These are phyloP conservation scores for Aspergillus oerlinghausenensis DNA, from an alignment of 2,329 filamentous ascomycete species.

Conservation along the genomic window DNA sequence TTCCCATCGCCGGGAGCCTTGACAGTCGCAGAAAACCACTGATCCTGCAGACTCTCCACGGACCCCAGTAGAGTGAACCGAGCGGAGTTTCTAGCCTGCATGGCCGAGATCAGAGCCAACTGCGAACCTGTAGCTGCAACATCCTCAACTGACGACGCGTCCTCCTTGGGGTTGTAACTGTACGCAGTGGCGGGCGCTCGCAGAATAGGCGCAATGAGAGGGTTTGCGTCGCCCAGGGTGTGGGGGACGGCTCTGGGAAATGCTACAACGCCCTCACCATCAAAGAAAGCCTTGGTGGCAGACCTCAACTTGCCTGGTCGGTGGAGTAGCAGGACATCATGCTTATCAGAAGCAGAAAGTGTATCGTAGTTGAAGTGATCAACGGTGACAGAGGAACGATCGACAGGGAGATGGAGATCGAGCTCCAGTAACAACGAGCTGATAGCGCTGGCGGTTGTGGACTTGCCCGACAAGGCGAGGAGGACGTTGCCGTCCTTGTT, in stretches of 20 bases:
- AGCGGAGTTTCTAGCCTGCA: conserved; percentile 92
- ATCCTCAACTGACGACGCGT: conserved; percentile 67
- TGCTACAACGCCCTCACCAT: conserved; percentile 65
- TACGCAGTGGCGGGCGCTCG: conserved; percentile 82
- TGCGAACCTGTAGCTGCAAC: conserved; percentile 80
- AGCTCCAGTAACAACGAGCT: conserved; percentile 78
- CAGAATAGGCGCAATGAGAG: conserved; percentile 75
- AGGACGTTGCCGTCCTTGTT: conserved; percentile 90
- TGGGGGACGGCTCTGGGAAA: conserved; percentile 79
- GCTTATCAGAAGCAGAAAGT: conserved; percentile 69
- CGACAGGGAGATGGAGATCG: conserved; percentile 80
- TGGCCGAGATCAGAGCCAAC: conserved; percentile 73
- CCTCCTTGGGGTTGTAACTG: conserved; percentile 89
- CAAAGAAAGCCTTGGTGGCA: conserved; percentile 74
- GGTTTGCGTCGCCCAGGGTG: conserved; percentile 67
- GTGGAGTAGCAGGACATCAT: conserved; percentile 81
- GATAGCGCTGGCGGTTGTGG: conserved; percentile 66
- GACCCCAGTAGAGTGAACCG: conserved; percentile 82
- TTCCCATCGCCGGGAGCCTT: conserved; percentile 51
- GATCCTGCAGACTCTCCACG: conserved; percentile 78
- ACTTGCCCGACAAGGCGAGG: conserved; percentile 70
- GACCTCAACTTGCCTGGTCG: conserved; percentile 61
- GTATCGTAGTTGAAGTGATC: conserved; percentile 96
- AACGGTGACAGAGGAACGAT: conserved; percentile 79
- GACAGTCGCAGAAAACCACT: conserved; percentile 82